Percentiles rank a stretch among this genome's conserved stretches.
phyloP scores from a whole-genome alignment of 2,329 filamentous ascomycete species.

The Kalmusia sp. region DNA sequence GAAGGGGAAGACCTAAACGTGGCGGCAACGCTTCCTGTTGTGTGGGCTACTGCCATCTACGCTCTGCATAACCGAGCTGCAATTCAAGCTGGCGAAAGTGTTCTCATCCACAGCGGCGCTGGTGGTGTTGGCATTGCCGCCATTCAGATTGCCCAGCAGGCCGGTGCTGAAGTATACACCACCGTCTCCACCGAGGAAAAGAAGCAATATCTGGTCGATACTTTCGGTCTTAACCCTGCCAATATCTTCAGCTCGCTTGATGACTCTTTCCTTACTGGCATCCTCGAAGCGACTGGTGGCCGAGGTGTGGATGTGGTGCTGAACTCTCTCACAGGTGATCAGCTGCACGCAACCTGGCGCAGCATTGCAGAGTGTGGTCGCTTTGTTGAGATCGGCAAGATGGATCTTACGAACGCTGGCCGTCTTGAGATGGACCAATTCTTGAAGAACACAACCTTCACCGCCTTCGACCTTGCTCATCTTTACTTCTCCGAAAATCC shows the following conservation, averaged over 20 bases:
- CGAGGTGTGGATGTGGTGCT: constrained; percentile 44
- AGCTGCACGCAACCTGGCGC: constrained; percentile 39
- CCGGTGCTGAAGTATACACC: constrained; percentile 33
- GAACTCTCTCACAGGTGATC: constrained; percentile 35
- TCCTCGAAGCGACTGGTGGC: constrained; percentile 23
- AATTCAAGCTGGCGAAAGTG: constrained; percentile 3
- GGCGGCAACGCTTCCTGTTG: constrained; percentile 8
- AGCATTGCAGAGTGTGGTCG: constrained; percentile 48
- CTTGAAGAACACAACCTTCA: constrained; percentile 5
- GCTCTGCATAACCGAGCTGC: background rate
- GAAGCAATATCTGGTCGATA: constrained; percentile 16
- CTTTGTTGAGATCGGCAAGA: constrained; percentile 30
- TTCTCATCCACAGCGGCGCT: constrained; percentile 28
- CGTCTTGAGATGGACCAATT: constrained; percentile 22
- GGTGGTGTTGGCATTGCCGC: constrained; percentile 30
- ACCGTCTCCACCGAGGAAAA: constrained; percentile 31
- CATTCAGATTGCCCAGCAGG: constrained; percentile 21
- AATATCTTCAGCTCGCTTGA: constrained; percentile 43
- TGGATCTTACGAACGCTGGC: constrained; percentile 12
- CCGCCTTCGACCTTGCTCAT: constrained; percentile 18
- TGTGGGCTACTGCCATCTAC: constrained; percentile 4
- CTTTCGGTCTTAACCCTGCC: constrained; percentile 25
- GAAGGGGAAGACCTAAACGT: constrained; percentile 14
- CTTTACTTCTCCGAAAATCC: constrained; percentile 6
- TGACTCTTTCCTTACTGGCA: background rate